Evolutionary conservation across 805 yeast genomes (phyloP).

Genomic region (Kuraishia ogatae): DNA sequence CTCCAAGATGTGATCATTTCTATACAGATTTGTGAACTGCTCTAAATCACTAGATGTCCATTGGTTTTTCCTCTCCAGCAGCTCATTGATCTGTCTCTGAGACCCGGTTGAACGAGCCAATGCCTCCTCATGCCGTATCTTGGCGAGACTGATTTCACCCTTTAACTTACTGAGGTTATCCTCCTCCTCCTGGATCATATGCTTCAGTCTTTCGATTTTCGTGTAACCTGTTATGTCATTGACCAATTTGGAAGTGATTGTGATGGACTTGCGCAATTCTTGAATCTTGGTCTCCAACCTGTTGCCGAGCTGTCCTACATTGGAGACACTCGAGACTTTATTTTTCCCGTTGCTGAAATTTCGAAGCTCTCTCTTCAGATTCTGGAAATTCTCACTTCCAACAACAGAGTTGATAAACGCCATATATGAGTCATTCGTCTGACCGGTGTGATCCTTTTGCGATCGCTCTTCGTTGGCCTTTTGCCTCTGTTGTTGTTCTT

Average conservation of each 20-base stretch:
- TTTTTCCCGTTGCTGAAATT: conserved; percentile 17
- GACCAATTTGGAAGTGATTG: conserved; percentile 56
- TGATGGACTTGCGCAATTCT: conserved; percentile 47
- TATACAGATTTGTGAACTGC: conserved; percentile 71
- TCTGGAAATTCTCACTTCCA: conserved; percentile 23
- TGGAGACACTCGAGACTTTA: conserved; percentile 11
- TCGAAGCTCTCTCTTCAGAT: conserved; percentile 20
- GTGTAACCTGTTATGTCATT: conserved; percentile 93
- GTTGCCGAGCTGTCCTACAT: conserved; percentile 29
- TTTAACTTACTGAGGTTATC: conserved; percentile 38
- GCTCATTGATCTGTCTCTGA: conserved; percentile 81
- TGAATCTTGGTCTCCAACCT: conserved; percentile 40
- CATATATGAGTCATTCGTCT: not conserved
- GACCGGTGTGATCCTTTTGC: not conserved
- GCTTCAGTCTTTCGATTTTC: conserved; percentile 63
- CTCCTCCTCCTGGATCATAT: conserved; percentile 51
- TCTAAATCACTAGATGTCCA: conserved; percentile 82
- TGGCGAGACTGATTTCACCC: conserved; percentile 35
- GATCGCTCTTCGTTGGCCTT: not conserved
- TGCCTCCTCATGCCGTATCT: conserved; percentile 47
- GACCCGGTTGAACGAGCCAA: conserved; percentile 55
- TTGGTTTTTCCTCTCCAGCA: conserved; percentile 72
- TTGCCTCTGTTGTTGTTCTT: conserved; percentile 6
- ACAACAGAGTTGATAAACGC: conserved; percentile 16
- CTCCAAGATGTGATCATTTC: conserved; percentile 72